phyloP scores from a whole-genome alignment of 2,329 filamentous ascomycete genomes.

The Diaporthe nobilis region DNA sequence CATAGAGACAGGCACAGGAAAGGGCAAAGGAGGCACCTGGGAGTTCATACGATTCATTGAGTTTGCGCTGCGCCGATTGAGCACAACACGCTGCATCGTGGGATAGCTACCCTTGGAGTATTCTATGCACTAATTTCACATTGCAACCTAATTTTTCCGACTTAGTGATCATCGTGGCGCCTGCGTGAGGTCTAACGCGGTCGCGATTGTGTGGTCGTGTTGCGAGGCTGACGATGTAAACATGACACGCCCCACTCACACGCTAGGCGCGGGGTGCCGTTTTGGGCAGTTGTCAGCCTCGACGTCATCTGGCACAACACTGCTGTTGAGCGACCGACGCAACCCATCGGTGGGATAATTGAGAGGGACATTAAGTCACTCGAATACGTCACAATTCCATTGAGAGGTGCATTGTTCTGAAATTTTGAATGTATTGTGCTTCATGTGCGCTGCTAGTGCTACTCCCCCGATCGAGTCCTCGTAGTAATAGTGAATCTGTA shows the following conservation, averaged over 20 bases:
- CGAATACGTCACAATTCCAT: neutral
- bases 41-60: neutral
- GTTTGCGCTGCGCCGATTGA: neutral
- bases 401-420: neutral
- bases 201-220: neutral
- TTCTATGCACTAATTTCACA: no score
- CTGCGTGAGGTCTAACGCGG: neutral
- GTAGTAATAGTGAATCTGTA: neutral
- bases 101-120: neutral
- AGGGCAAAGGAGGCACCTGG: neutral
- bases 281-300: slow-evolving; percentile 33
- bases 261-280: neutral
- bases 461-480: neutral
- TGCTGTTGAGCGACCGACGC: neutral
- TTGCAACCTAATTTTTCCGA: fast-evolving
- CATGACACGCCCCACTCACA: neutral
- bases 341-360: neutral
- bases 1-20: neutral
- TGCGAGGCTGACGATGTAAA: slow-evolving; percentile 5
- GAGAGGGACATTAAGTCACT: neutral
- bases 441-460: neutral
- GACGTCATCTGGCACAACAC: neutral
- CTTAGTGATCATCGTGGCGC: neutral
- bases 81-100: no score
- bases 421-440: neutral